Base-by-base conservation (phyloP, 441 rosid species). In the Erodium trifolium region DNA sequence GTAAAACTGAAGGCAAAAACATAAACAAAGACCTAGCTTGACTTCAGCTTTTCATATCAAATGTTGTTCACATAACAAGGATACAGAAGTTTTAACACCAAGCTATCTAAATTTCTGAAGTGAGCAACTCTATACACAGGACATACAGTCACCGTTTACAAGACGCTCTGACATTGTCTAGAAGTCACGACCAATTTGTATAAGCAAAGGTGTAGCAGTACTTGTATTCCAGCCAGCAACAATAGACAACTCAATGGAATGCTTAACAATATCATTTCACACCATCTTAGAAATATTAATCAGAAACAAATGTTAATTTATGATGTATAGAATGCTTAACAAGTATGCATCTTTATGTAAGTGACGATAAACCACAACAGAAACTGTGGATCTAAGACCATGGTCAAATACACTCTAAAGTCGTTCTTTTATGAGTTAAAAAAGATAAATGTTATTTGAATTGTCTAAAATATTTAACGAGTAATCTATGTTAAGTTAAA, bases 221-320 rank as follows among this genome's bases (percentile, higher is more conserved):
- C 13, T 60, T 45, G 23, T 27, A 6, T 67, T 47, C 17, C 60
- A 31, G 7, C 3, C 18, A 43, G 19, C 57, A 11, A 66, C 55
- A 9, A 14, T 12, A 45, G 51, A 9, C 51, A 45, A 45, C 51
- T 9, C 51, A 45, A 45, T 45, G 51, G 37, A 34, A 34, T 34
- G 37, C 3, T 34, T 34, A 34, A 34, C 37, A 34, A 34, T 34
- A 34, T 34, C 37, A 34, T 53, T 14, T 16, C 17, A 53, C 18
- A 53, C 60, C 59, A 51, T 53, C 60, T 53, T 53, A n/a, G 19
- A 53, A n/a, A n/a, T 53, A 53, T 53, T 53, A 5, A 53, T 53
- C 6, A 53, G 60, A 53, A 16, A 51, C 57, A 17, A 51, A 51
- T 51, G 1, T n/a, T n/a, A 4, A 13, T 51, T 51, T 51, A 14